Percentiles rank a stretch among this genome's conserved stretches.
Evolutionary conservation across 345 rosid species (phyloP).

Genomic region (Pistacia atlantica): DNA sequence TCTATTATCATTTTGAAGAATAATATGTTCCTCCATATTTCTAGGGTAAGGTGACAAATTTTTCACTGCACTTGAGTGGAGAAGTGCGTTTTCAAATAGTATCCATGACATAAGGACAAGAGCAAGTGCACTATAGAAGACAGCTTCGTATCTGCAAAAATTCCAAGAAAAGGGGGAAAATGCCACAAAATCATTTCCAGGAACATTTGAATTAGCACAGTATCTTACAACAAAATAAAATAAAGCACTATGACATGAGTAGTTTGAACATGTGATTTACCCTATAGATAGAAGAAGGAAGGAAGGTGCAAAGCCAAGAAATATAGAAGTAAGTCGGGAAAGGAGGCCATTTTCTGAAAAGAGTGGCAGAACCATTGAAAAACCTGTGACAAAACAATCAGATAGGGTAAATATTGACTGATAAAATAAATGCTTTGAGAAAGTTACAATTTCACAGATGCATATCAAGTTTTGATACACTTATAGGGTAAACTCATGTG

Average conservation of each 20-base stretch:
- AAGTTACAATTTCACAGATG: not conserved
- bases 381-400: constrained; percentile 39
- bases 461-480: not conserved
- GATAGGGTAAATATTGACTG: not conserved
- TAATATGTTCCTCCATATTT: constrained; percentile 37
- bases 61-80: constrained; percentile 44
- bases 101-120: constrained; percentile 85
- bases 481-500: not conserved
- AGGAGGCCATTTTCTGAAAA: constrained; percentile 71
- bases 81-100: constrained; percentile 70
- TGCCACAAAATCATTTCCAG: not conserved
- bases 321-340: constrained; percentile 79
- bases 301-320: constrained; percentile 88
- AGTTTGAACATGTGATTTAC: constrained; percentile 37
- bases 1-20: constrained; percentile 59
- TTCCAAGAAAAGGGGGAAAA: constrained; percentile 25
- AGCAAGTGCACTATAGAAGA: constrained; percentile 81
- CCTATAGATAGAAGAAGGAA: constrained; percentile 94
- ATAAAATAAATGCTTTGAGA: not conserved
- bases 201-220: constrained; percentile 11
- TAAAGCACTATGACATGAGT: not conserved
- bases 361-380: constrained; percentile 79
- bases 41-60: constrained; percentile 39
- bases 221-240: constrained; percentile 9
- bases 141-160: constrained; percentile 81